Evolutionary conservation across 352 stramenopile genomes (phyloP).

Genomic region (Pythium aquatile): DNA sequence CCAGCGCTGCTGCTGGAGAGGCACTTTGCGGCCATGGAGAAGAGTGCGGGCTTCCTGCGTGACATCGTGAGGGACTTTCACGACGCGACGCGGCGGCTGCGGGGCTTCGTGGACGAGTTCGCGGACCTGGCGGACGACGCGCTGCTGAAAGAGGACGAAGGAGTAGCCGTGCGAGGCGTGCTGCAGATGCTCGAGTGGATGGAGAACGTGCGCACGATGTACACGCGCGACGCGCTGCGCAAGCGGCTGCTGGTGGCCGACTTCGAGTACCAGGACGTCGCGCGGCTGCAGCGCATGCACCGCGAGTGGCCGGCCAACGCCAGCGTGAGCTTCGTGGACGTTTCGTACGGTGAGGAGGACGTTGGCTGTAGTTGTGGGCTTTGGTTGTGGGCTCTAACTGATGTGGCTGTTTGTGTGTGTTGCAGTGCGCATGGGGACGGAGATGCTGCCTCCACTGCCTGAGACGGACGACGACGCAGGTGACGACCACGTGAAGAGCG

Average conservation of each 20-base stretch:
- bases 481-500: conserved; percentile 1
- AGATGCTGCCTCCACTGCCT: conserved; percentile 31
- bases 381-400: neutral
- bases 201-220: conserved; percentile 68
- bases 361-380: too few species aligned
- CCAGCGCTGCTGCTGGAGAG: conserved; percentile 49
- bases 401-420: neutral
- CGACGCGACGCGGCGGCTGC: conserved; percentile 44
- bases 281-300: conserved; percentile 35
- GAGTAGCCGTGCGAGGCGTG: neutral
- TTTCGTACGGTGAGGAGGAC: conserved; percentile 43
- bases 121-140: conserved; percentile 34
- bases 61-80: conserved; percentile 53
- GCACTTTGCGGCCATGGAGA: conserved; percentile 72
- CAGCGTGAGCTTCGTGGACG: conserved; percentile 42
- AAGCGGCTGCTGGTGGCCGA: conserved; percentile 52
- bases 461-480: conserved; percentile 8
- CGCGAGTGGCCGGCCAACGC: conserved; percentile 44
- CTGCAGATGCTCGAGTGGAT: conserved; percentile 64
- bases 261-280: conserved; percentile 52
- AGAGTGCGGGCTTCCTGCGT: conserved; percentile 50
- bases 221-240: conserved; percentile 57
- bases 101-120: conserved; percentile 35
- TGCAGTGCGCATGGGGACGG: conserved; percentile 30
- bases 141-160: conserved; percentile 12